Evolutionary conservation across 768 basidiomycete species (phyloP), one percentile per base, ranked within the genome.

Genomic region (Tricholoma sp.): DNA sequence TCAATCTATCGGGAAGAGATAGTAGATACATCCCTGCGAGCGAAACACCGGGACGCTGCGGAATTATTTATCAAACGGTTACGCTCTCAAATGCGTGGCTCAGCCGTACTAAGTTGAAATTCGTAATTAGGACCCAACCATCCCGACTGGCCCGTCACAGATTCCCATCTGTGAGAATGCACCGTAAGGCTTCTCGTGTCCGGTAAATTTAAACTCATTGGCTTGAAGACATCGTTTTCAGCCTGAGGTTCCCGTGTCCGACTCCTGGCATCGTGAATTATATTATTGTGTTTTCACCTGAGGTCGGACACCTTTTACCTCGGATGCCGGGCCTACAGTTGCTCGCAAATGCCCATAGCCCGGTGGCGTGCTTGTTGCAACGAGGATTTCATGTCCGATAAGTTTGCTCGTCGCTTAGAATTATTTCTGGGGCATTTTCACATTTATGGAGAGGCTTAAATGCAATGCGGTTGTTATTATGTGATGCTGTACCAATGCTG

Each of bases 301-400:
- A 16, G 7, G n/a, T 50, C 27, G 45, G 12, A 22, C 27, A 8
- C 47, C 29, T 5, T 16, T 49, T 6, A 50, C 47, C 47, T 50
- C 27, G 27, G 47, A 27, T 9, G 11, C 8, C 18, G 41, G 41
- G 43, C 24, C 4, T 12, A 29, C 8, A 18, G 7, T 14, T 46
- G 3, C 8, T 50, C 16, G 16, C 27, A 16, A 31, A 31, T 50
- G 27, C 10, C 5, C n/a, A 50, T 37, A 34, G 37, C 9, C 37
- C 19, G 51, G 21, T 21, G 27, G 57, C 57, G 50, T 63, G 54
- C 56, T 54, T 51, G 56, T 19, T 27, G 29, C 52, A 56, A 29
- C 54, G 27, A 64, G 60, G 57, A 32, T 18, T 27, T 58, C 63
- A 62, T 54, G 46, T 29, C 16, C 14, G 24, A 49, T 51, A 39